Evolutionary conservation across 2,329 filamentous ascomycete genomes (phyloP).

Genomic region (Metarhizium album): DNA sequence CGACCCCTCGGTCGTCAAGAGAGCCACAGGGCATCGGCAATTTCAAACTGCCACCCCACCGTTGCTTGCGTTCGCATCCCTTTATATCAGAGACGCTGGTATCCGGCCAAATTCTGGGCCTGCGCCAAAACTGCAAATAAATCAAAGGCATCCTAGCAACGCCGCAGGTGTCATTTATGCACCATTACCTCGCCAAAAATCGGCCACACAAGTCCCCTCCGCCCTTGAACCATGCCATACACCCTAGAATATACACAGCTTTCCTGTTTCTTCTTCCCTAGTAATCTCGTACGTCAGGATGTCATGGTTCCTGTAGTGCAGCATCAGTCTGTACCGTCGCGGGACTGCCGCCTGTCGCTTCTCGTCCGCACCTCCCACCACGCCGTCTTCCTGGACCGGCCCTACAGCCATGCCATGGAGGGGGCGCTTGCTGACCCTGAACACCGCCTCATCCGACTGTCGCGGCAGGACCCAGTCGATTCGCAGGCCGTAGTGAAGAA

Average conservation of each 20-base stretch:
- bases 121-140: too few relatives aligned
- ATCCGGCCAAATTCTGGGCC: too few relatives aligned
- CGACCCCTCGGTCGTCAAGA: too few relatives aligned
- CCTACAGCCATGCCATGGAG: constrained; percentile 59
- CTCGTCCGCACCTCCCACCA: constrained; percentile 11
- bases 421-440: constrained; percentile 34
- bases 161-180: too few relatives aligned
- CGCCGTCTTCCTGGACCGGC: constrained; percentile 42
- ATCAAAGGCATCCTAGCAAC: too few relatives aligned
- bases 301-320: constrained; percentile 61
- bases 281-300: constrained; percentile 60
- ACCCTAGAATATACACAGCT: constrained; percentile 24
- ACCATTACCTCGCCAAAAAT: too few relatives aligned
- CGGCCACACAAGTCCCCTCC: too few relatives aligned
- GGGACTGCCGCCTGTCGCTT: constrained; percentile 16
- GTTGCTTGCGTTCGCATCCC: too few relatives aligned
- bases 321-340: constrained; percentile 53
- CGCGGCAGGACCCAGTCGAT: constrained; percentile 43
- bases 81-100: too few relatives aligned
- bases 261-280: constrained; percentile 27
- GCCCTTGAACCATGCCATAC: too few relatives aligned
- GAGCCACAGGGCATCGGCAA: too few relatives aligned
- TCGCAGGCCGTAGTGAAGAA: constrained; percentile 34
- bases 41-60: too few relatives aligned
- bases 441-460: constrained; percentile 31